Evolutionary conservation across 805 yeast species (phyloP), one percentile per base, ranked within the genome.

Genomic region (Myxozyma nipponensis): DNA sequence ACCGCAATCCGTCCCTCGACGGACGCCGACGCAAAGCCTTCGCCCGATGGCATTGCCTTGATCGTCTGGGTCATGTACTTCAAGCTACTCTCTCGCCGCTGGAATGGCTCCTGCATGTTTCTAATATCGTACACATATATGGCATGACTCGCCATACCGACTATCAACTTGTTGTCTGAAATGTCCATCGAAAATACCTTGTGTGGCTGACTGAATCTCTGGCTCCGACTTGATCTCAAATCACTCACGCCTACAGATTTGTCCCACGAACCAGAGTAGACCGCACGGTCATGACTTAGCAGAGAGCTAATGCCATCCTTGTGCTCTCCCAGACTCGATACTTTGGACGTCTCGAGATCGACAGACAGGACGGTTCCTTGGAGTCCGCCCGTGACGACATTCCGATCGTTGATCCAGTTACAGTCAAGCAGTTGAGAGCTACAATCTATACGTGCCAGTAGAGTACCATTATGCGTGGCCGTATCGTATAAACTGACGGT

Each of bases 1-100:
- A 87, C 77, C 0, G 89, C 81, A 1, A 84, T 88, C 25, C 95
- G 71, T 0, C 95, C 95, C 60, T 86, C 95, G n/a, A 87, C 73
- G 1, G 91, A 82, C 24, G 87, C 72, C 28, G 82, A 74, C 0
- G 83, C 87, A 63, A 42, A 57, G 2, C 60, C 60, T 69, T 64
- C 54, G 2, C 74, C 74, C 47, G 72, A 68, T 0, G 85, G 84
- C 58, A 81, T 73, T 35, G 80, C 69, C 55, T 72, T 73, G 32
- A 86, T 59, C 22, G 76, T 77, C 42, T 82, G 71, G 1, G 83
- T 78, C 66, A 84, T 89, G 61, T 78, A 79, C 59, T 79, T 79
- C 46, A 86, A 71, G 0, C 90, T 86, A 35, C 82, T 76, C 49
- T 82, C 84, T 36, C 86, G 67, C 2, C 71, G 64, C 49, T 75